Evolutionary conservation across 257 asterid genomes (phyloP).

Genomic region (Primulina huaijiensis): DNA sequence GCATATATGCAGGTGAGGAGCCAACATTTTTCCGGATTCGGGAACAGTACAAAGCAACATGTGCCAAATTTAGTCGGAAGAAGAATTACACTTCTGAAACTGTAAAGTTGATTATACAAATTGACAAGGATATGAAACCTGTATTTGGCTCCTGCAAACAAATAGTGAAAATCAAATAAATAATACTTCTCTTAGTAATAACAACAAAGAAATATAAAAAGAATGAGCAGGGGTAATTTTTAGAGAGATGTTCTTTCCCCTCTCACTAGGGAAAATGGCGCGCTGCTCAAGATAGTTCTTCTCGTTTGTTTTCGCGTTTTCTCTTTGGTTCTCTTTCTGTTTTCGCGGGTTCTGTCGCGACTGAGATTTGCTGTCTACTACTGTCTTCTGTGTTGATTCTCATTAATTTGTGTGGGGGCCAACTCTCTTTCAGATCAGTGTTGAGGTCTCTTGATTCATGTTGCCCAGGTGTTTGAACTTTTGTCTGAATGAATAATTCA

Average conservation of each 20-base stretch:
- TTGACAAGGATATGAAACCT: background rate
- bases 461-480: too few species aligned
- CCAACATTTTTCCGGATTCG: background rate
- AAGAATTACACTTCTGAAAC: background rate
- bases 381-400: accelerated
- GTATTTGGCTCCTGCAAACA: background rate
- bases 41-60: background rate
- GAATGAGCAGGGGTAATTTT: too few species aligned
- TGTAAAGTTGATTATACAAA: background rate
- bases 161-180: background rate
- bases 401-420: accelerated
- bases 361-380: accelerated
- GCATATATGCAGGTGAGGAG: background rate
- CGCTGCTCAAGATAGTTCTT: too few species aligned
- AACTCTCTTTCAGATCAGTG: accelerated
- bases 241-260: too few species aligned
- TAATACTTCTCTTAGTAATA: background rate
- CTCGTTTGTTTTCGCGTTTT: too few species aligned
- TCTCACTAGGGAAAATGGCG: too few species aligned
- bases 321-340: too few species aligned
- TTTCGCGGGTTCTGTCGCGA: too few species aligned
- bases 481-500: too few species aligned
- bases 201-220: too few species aligned
- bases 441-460: too few species aligned
- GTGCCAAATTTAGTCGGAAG: slow-evolving; percentile 18